Percentiles rank a stretch among this genome's conserved stretches.
Conservation (phyloP, 2,329 filamentous ascomycete genomes). For the Botrytis cinerea region DNA sequence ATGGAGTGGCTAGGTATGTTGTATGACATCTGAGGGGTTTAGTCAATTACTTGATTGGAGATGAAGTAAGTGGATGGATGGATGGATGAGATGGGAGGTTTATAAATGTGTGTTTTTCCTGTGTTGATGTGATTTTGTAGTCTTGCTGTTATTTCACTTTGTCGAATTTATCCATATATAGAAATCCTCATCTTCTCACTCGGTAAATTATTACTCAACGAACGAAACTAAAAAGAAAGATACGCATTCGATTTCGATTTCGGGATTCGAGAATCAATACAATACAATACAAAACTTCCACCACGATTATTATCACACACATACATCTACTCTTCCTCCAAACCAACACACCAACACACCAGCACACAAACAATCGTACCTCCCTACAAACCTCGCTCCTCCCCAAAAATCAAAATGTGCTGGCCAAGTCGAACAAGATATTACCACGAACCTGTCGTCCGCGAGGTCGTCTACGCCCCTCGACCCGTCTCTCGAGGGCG, state of each 20-base stretch:
- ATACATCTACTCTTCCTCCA: background rate
- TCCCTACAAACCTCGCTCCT: background rate
- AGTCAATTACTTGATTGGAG: background rate
- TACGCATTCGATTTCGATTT: background rate
- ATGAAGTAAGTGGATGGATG: background rate
- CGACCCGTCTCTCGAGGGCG: slow-evolving; percentile 3
- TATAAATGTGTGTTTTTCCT: slow-evolving; percentile 4
- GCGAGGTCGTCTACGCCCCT: slow-evolving; percentile 12
- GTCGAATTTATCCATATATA: background rate
- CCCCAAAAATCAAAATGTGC: background rate
- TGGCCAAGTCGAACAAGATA: slow-evolving; percentile 15
- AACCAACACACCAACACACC: background rate
- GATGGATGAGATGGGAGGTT: background rate
- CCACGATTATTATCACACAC: background rate
- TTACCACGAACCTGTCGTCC: slow-evolving; percentile 11
- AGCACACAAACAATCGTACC: too few relatives aligned
- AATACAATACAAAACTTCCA: background rate
- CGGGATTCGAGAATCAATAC: too few relatives aligned
- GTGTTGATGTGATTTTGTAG: background rate
- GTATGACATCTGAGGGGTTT: background rate
- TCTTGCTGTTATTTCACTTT: background rate
- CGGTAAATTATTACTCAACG: background rate
- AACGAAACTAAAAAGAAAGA: background rate
- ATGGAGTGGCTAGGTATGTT: background rate
- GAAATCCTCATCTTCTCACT: background rate